Conservation (phyloP, 129 eudicot genomes). For the Smallanthus sonchifolius region DNA sequence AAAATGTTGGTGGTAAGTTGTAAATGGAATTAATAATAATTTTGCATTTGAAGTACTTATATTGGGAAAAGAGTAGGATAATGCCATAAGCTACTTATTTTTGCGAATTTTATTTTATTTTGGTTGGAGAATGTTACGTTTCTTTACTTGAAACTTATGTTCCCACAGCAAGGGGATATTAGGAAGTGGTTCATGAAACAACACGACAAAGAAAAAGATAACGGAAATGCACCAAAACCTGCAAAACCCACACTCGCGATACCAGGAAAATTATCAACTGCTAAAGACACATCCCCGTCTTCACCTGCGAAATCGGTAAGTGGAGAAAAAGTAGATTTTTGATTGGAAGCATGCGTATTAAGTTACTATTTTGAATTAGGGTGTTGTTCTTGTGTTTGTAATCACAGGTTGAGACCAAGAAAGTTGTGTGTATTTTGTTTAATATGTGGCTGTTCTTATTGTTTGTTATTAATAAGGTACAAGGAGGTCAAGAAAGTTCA, state of each 20-base stretch:
- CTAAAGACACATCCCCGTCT: constrained; percentile 36
- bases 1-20: not conserved
- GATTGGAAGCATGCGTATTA: not conserved
- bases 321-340: not conserved
- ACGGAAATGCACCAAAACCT: constrained; percentile 45
- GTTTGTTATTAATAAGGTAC: constrained; percentile 34
- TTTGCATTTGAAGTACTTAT: not conserved
- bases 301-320: constrained; percentile 48
- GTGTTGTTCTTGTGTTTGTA: not conserved
- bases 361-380: not conserved
- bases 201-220: constrained; percentile 51
- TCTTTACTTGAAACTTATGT: not conserved
- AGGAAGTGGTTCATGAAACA: constrained; percentile 90
- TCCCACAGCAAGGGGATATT: constrained; percentile 53
- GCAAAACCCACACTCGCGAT: constrained; percentile 30
- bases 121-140: not conserved
- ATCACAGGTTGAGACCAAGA: not conserved
- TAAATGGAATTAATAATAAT: not conserved
- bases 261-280: constrained; percentile 22
- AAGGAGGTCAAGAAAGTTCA: constrained; percentile 57
- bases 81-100: not conserved
- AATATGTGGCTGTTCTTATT: not conserved
- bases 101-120: not conserved
- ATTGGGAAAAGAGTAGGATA: not conserved
- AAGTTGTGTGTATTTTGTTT: not conserved